These are phyloP conservation scores for Argentina anserina DNA, from an alignment of 306 rosid genomes.

Conservation along the genomic window DNA sequence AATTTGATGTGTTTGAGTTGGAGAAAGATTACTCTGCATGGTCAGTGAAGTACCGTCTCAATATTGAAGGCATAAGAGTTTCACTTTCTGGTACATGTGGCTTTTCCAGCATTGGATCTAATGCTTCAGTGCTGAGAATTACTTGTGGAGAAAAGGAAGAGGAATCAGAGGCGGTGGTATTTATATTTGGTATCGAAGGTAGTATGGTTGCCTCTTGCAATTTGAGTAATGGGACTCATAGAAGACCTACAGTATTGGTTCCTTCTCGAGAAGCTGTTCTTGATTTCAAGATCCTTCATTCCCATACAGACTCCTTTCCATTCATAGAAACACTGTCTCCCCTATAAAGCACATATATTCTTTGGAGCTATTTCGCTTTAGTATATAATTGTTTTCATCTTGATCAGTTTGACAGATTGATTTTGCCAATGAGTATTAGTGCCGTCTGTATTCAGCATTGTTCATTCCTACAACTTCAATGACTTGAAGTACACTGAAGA, in stretches of 20 bases:
- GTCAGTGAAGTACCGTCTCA: slow-evolving; percentile 2
- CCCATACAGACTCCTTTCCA: not conserved
- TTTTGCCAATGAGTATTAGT: not conserved
- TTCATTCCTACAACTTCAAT: not conserved
- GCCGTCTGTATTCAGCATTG: too few relatives aligned
- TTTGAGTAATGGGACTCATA: not conserved
- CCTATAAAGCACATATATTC: not conserved
- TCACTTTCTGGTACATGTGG: not conserved
- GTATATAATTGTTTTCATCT: not conserved
- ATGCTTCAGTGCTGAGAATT: not conserved
- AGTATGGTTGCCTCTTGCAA: not conserved
- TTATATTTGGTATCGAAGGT: not conserved
- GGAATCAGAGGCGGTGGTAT: not conserved
- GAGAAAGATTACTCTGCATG: slow-evolving; percentile 3
- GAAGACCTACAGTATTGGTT: not conserved
- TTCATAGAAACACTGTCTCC: slow-evolving; percentile 1
- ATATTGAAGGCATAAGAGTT: not conserved
- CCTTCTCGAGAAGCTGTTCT: not conserved
- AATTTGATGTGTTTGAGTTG: not conserved
- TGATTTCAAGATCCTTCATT: not conserved
- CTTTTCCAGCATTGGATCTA: not conserved
- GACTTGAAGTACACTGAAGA: not conserved
- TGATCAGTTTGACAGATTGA: not conserved
- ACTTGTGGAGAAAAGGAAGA: not conserved
- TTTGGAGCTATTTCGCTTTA: not conserved